A percentile compares a stretch with the other conserved stretches of the same genome.
These are phyloP conservation scores for Penicillium goetzii DNA, from an alignment of 495 filamentous ascomycete species.

Conservation along the genomic window DNA sequence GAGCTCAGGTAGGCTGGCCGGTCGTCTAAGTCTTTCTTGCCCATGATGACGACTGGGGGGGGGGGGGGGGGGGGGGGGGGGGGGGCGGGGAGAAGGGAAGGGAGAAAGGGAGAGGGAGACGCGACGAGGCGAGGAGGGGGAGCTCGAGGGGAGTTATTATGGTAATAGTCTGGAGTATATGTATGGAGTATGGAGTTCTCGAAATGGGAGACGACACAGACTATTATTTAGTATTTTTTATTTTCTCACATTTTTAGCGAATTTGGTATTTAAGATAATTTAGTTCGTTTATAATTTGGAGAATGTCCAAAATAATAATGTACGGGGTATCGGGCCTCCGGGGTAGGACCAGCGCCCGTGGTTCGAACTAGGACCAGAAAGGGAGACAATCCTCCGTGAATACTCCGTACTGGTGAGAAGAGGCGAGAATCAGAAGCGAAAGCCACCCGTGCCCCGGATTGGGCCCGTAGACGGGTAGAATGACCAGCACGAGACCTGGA, in stretches of 20 bases:
- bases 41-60: slow-evolving; percentile 25
- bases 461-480: neutral
- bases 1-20: slow-evolving; percentile 35
- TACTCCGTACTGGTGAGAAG: neutral
- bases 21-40: slow-evolving; percentile 28
- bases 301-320: neutral
- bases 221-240: neutral
- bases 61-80: neutral
- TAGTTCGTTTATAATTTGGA: neutral
- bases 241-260: neutral
- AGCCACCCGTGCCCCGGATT: neutral
- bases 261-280: neutral
- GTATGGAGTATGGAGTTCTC: neutral
- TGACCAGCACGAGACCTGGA: slow-evolving; percentile 3
- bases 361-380: neutral
- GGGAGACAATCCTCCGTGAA: slow-evolving; percentile 8
- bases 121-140: neutral
- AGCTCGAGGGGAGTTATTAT: neutral
- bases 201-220: neutral
- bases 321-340: slow-evolving; percentile 11
- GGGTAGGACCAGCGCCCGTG: slow-evolving; percentile 6
- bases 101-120: neutral
- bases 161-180: neutral
- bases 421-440: slow-evolving; percentile 1
- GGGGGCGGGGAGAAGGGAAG: neutral